Evolutionary conservation across 768 basidiomycete species (phyloP).

Genomic region (Exsudoporus frostii): DNA sequence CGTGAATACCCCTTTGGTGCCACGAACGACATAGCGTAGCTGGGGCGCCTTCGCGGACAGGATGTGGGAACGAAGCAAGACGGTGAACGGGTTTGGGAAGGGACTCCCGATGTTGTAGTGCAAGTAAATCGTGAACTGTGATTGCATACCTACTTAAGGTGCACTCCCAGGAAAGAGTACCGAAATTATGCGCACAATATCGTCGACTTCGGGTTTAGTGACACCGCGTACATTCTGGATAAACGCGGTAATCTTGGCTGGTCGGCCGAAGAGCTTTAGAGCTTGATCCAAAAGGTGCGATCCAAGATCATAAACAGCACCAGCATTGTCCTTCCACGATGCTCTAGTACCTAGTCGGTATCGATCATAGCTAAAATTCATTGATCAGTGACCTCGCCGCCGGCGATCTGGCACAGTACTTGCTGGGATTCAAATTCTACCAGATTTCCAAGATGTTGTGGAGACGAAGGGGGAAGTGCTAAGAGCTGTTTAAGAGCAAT

Average conservation of each 20-base stretch:
- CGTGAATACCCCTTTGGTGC: conserved; percentile 65
- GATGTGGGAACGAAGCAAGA: conserved; percentile 64
- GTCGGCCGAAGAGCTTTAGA: conserved; percentile 72
- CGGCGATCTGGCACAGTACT: conserved; percentile 18
- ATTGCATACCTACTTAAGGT: neutral
- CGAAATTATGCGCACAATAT: conserved; percentile 44
- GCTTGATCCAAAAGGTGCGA: conserved; percentile 80
- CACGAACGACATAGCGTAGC: conserved; percentile 68
- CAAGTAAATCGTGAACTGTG: conserved; percentile 51
- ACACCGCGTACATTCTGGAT: conserved; percentile 66
- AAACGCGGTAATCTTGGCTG: conserved; percentile 63
- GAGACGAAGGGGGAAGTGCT: conserved; percentile 46
- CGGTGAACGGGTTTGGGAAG: conserved; percentile 55
- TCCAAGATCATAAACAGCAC: conserved; percentile 75
- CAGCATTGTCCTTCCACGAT: conserved; percentile 78
- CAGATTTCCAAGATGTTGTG: conserved; percentile 56
- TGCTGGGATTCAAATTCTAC: conserved; percentile 77
- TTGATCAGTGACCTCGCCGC: neutral
- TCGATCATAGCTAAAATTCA: conserved; percentile 60
- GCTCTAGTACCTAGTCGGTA: conserved; percentile 63
- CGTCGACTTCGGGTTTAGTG: conserved; percentile 63
- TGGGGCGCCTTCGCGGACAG: conserved; percentile 67
- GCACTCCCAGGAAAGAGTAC: neutral
- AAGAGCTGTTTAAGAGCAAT: conserved; percentile 61
- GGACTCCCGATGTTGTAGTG: conserved; percentile 44